Evolutionary conservation across 257 asterid genomes (phyloP).

Genomic region (Solanum infundibuliforme): DNA sequence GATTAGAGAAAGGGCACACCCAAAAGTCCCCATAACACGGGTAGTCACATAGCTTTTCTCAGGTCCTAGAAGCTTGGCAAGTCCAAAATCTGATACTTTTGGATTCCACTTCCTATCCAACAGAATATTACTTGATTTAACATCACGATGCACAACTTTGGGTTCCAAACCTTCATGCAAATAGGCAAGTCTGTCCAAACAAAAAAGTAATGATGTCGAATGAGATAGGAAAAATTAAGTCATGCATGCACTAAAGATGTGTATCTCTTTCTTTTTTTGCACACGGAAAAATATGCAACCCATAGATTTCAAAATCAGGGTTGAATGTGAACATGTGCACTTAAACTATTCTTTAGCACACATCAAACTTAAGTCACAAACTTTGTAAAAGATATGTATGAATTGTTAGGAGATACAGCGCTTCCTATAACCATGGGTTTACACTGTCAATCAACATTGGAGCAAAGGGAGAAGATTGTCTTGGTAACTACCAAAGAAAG

Average conservation of each 20-base stretch:
- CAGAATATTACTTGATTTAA: slow-evolving; percentile 94
- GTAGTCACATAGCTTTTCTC: slow-evolving; percentile 96
- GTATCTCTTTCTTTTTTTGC: background rate
- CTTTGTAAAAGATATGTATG: background rate
- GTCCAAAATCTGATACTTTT: slow-evolving; percentile 93
- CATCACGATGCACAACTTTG: slow-evolving; percentile 98
- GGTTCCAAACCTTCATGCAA: slow-evolving; percentile 97
- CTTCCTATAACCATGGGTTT: background rate
- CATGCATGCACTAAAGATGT: background rate
- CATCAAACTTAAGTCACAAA: background rate
- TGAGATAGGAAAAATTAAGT: background rate
- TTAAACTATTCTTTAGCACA: background rate
- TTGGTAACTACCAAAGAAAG: background rate
- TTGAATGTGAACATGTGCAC: background rate
- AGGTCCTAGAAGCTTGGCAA: slow-evolving; percentile 78
- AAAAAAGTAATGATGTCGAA: background rate
- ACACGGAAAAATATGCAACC: background rate
- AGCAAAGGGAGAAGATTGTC: background rate
- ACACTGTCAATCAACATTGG: background rate
- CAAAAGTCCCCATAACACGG: slow-evolving; percentile 99
- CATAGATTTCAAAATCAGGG: background rate
- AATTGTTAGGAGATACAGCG: background rate
- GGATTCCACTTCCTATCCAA: slow-evolving; percentile 83
- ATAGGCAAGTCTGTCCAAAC: slow-evolving; percentile 64
- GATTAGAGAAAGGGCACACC: slow-evolving; percentile 43